Evolutionary conservation across 176 grass and related monocot species (phyloP).

Genomic region (Aegilops bicornis): DNA sequence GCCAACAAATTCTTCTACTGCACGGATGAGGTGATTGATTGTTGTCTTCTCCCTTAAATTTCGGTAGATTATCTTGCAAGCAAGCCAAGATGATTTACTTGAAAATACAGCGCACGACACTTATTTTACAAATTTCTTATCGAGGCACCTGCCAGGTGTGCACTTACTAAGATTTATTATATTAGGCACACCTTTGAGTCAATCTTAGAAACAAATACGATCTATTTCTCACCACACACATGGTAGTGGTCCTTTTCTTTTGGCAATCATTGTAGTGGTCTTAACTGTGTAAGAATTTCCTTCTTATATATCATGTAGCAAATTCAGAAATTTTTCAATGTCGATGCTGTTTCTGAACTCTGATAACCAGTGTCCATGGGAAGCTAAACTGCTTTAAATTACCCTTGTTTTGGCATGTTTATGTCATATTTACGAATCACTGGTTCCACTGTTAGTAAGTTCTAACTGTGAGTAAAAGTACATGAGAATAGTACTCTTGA

Average conservation of each 20-base stretch:
- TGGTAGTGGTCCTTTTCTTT: not conserved
- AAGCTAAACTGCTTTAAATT: not conserved
- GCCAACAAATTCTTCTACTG: conserved; percentile 66
- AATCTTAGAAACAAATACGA: not conserved
- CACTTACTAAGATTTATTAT: not conserved
- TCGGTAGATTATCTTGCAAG: conserved; percentile 23
- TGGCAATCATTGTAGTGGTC: not conserved
- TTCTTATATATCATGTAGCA: not conserved
- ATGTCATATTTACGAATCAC: not conserved
- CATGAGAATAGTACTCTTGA: not conserved
- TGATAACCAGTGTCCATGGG: conserved; percentile 1
- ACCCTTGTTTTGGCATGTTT: not conserved
- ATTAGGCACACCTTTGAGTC: not conserved
- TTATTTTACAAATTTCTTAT: not conserved
- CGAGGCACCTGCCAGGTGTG: not conserved
- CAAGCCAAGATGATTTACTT: not conserved
- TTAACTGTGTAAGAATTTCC: not conserved
- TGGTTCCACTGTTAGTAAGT: not conserved
- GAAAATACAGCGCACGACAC: not conserved
- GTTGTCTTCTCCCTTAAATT: not conserved
- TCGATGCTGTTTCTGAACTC: conserved; percentile 1
- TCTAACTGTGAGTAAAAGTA: not conserved
- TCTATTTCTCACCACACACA: not conserved
- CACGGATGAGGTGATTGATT: conserved; percentile 63
- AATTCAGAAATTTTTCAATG: not conserved